Conservation (phyloP, 148 eudicot species). For the Chenopodium quinoa region DNA sequence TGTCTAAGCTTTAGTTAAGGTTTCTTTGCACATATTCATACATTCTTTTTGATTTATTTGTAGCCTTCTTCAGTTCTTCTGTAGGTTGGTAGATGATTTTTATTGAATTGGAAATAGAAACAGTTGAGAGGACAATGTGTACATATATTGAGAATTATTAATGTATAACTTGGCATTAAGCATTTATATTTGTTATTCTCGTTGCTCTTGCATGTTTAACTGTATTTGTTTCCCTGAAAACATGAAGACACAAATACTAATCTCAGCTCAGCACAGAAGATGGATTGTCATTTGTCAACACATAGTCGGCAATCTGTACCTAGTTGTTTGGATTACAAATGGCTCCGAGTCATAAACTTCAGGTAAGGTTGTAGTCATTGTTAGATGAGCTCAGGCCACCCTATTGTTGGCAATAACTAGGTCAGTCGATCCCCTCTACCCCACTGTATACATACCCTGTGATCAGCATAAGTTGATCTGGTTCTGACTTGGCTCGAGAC, state of each 20-base stretch:
- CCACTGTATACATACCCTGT: too few relatives aligned
- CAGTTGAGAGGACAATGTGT: constrained; percentile 16
- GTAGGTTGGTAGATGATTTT: constrained; percentile 29
- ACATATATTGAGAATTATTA: constrained; percentile 19
- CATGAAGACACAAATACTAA: neutral
- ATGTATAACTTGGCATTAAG: neutral
- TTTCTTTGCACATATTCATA: neutral
- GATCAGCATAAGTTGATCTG: too few relatives aligned
- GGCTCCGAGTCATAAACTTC: neutral
- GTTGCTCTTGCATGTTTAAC: neutral
- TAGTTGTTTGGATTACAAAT: neutral
- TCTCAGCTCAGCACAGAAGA: neutral
- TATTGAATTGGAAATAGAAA: neutral
- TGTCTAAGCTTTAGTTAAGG: neutral
- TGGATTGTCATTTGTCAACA: neutral
- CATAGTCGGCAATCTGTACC: neutral
- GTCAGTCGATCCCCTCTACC: too few relatives aligned
- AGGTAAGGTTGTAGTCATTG: neutral
- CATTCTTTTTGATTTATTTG: neutral
- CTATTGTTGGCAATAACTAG: too few relatives aligned
- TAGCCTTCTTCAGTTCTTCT: too few relatives aligned
- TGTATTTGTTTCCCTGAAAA: too few relatives aligned
- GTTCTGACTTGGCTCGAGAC: too few relatives aligned
- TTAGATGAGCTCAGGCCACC: neutral
- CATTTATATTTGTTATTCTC: neutral